These are phyloP conservation scores for Syzygium malaccense DNA, from an alignment of 441 rosid genomes.

Conservation along the genomic window DNA sequence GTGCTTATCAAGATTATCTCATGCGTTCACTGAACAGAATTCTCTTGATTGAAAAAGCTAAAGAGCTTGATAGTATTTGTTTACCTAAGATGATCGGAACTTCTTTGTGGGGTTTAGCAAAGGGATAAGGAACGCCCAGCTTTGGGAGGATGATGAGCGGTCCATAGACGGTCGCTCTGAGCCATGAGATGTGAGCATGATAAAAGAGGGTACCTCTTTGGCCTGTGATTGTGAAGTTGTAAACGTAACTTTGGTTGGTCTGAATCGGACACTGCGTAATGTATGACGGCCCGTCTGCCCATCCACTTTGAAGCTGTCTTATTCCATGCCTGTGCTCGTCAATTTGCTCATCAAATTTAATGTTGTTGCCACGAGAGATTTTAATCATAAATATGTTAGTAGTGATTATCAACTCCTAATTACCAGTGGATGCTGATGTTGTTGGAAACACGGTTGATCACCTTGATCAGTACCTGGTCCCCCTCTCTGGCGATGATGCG, in stretches of 20 bases:
- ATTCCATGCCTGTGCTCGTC: slow-evolving; percentile 1
- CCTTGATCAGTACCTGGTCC: slow-evolving; percentile 39
- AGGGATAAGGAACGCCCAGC: slow-evolving; percentile 1
- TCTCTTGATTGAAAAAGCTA: neutral
- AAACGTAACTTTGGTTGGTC: neutral
- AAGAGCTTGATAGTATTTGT: neutral
- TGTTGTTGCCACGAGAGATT: neutral
- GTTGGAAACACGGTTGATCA: slow-evolving; percentile 27
- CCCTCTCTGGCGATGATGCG: slow-evolving; percentile 39
- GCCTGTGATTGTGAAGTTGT: slow-evolving; percentile 12
- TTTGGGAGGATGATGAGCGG: slow-evolving; percentile 3
- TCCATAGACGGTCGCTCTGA: slow-evolving; percentile 5
- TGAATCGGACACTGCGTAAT: slow-evolving; percentile 10
- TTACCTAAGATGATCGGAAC: slow-evolving; percentile 2
- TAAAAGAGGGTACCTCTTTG: slow-evolving; percentile 5
- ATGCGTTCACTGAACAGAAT: neutral
- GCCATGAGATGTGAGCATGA: slow-evolving; percentile 8
- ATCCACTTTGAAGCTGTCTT: slow-evolving; percentile 1
- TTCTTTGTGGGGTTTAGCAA: slow-evolving; percentile 7
- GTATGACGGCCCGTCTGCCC: slow-evolving; percentile 8
- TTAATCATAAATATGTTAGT: neutral
- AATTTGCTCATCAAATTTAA: neutral
- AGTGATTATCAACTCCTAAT: neutral
- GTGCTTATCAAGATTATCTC: neutral
- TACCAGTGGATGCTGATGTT: slow-evolving; percentile 51